Evolutionary conservation across 1,284 basidiomycete genomes (phyloP), one percentile per base, ranked within the genome.

Genomic region (Schizophyllum commune): DNA sequence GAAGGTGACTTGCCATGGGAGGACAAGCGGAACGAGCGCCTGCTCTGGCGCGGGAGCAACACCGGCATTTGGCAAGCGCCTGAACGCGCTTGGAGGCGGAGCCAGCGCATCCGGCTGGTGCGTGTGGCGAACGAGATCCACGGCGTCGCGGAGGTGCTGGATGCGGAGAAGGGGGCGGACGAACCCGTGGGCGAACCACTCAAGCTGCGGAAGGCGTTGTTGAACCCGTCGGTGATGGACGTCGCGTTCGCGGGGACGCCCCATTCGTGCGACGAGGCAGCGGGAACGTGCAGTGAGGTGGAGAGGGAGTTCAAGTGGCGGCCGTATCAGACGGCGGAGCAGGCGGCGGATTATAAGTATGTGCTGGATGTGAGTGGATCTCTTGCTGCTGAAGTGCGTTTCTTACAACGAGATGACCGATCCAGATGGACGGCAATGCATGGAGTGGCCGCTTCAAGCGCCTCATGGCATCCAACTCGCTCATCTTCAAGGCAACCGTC

Each of bases 371-470:
- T 87, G 61, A 71, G 83, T 76, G 55, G 13, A 47, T 59, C 58
- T 20, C 51, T 22, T 59, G 56, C 19, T 55, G 22, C 47, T 56
- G 34, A 33, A 32, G 21, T 53, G 34, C 34, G 7, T 7, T 13
- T 39, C 34, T 6, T 21, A 52, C 39, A 11, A 32, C 8, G 11
- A n/a, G 22, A 19, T 60, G 61, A 33, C 59, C 34, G 11, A 39
- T n/a, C 7, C 61, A 84, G 83, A 71, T 83, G 13, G 86, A 89
- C 65, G 87, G 87, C 1, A 85, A 89, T 61, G 86, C 82, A 0
- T 89, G 86, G 86, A 86, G 83, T 3, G 81, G 84, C 32, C 79
- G 88, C 7, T 89, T 88, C 71, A 85, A 86, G 67, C 75, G 86
- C 0, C 74, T 89, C 4, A 81, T 89, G 61, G 80, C 82, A 9